phyloP scores from a whole-genome alignment of 257 asterid species.

The Solanum pinnatisectum region DNA sequence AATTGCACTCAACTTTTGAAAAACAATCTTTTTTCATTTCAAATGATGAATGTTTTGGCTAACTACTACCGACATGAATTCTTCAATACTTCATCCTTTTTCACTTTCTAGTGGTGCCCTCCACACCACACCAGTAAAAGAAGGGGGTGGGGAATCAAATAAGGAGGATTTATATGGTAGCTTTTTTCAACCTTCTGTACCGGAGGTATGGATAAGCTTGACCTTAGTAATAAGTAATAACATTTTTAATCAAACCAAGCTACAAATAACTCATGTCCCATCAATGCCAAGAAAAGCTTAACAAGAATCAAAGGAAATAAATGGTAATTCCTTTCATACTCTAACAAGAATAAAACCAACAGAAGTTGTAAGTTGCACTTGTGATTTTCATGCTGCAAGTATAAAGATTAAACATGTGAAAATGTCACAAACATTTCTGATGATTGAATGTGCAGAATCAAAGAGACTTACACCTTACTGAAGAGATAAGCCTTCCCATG shows the following conservation, averaged over 20 bases:
- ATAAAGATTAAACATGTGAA: not conserved
- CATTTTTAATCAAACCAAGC: not conserved
- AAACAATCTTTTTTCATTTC: not conserved
- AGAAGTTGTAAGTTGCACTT: not conserved
- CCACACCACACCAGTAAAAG: not conserved
- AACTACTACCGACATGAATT: not conserved
- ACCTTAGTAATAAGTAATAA: not conserved
- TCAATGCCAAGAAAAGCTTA: not conserved
- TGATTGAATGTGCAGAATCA: conserved; percentile 5
- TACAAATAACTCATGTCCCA: not conserved
- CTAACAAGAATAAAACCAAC: not conserved
- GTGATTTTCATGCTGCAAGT: not conserved
- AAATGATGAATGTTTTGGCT: not conserved
- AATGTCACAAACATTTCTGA: not conserved
- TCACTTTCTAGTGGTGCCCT: not conserved
- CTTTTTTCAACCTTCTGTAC: not conserved
- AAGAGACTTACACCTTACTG: conserved; percentile 64
- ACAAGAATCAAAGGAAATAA: not conserved
- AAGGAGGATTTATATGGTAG: not conserved
- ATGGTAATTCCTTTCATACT: not conserved
- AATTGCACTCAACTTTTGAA: not conserved
- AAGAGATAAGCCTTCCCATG: conserved; percentile 82
- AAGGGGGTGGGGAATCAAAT: not conserved
- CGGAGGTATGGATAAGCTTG: not conserved
- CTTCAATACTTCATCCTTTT: not conserved